phyloP scores from a whole-genome alignment of 257 asterid species.

The Eustoma russellianum region DNA sequence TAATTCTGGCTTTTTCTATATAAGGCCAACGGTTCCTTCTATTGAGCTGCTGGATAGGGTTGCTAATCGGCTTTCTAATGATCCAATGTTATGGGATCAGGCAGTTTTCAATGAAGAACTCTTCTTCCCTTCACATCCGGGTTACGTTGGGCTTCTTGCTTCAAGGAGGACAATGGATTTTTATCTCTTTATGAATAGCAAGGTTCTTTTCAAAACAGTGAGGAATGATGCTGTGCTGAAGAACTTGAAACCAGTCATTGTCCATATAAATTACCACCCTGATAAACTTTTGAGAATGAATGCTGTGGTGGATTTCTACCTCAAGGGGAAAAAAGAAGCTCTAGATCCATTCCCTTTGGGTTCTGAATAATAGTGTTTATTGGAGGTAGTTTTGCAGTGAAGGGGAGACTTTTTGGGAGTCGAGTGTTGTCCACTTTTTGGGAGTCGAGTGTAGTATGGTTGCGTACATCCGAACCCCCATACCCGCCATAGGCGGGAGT shows the following conservation, averaged over 20 bases:
- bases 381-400: not conserved
- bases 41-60: constrained; percentile 82
- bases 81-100: constrained; percentile 61
- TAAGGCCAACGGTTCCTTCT: constrained; percentile 68
- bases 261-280: constrained; percentile 73
- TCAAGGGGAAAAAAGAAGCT: constrained; percentile 65
- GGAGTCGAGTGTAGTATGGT: no score
- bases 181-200: constrained; percentile 74
- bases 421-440: not conserved
- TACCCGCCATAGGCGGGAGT: no score
- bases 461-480: no score
- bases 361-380: constrained; percentile 25
- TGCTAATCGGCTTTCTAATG: constrained; percentile 46
- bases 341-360: constrained; percentile 71
- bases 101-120: constrained; percentile 79
- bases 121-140: constrained; percentile 75
- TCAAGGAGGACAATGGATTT: constrained; percentile 68
- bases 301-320: constrained; percentile 67
- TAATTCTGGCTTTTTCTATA: constrained; percentile 75
- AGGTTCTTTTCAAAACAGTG: constrained; percentile 72
- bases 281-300: constrained; percentile 66
- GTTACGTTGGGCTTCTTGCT: constrained; percentile 68
- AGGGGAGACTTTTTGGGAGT: not conserved
- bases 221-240: constrained; percentile 49
- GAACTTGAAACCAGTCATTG: constrained; percentile 62